phyloP scores from a whole-genome alignment of 1,284 basidiomycete genomes.

The Ceratobasidium sp. region DNA sequence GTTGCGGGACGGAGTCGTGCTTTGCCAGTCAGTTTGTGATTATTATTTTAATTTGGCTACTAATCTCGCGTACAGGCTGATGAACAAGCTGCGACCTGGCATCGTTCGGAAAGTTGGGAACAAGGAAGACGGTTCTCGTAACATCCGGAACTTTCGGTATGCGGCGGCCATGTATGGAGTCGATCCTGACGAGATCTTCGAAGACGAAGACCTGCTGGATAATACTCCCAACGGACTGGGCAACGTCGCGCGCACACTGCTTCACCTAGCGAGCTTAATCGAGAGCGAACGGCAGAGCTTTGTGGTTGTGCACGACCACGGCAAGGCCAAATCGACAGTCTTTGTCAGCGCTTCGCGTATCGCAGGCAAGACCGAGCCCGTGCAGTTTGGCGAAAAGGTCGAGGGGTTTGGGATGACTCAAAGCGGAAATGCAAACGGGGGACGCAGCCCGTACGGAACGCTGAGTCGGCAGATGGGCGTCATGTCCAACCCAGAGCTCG shows the following conservation, averaged over 20 bases:
- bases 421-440: slow-evolving; percentile 35
- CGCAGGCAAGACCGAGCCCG: slow-evolving; percentile 41
- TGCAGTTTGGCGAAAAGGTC: slow-evolving; percentile 37
- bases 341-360: slow-evolving; percentile 42
- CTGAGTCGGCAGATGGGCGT: slow-evolving; percentile 41
- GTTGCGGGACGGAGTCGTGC: slow-evolving; percentile 81
- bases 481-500: slow-evolving; percentile 41
- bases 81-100: slow-evolving; percentile 75
- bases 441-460: slow-evolving; percentile 38
- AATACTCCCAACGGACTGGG: slow-evolving; percentile 65
- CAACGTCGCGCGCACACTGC: slow-evolving; percentile 65
- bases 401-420: slow-evolving; percentile 37
- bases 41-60: not conserved
- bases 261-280: slow-evolving; percentile 44
- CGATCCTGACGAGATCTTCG: slow-evolving; percentile 68
- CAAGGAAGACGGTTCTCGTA: slow-evolving; percentile 75
- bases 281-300: slow-evolving; percentile 44
- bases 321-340: slow-evolving; percentile 40
- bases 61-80: slow-evolving; percentile 61
- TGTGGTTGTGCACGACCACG: slow-evolving; percentile 43
- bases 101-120: slow-evolving; percentile 71
- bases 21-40: slow-evolving; percentile 78
- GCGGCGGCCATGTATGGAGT: slow-evolving; percentile 69
- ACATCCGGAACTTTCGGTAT: slow-evolving; percentile 78
- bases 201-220: slow-evolving; percentile 73